Evolutionary conservation across 345 rosid species (phyloP).

Genomic region (Carallia pectinifolia): DNA sequence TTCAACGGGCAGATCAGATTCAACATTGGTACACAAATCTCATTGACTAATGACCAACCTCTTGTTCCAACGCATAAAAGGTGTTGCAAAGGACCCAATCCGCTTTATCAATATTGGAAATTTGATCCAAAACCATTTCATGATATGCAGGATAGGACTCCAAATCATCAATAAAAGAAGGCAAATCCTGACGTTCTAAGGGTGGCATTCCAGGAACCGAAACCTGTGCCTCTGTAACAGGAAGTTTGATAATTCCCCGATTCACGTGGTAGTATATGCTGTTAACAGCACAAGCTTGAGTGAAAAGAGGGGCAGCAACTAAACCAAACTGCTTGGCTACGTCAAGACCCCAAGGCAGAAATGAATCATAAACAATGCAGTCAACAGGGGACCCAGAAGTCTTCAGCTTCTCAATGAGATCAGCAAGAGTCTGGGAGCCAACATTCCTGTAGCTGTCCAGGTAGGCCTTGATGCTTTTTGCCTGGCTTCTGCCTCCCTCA

Average conservation of each 20-base stretch:
- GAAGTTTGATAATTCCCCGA: conserved; percentile 22
- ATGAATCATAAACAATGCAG: conserved; percentile 24
- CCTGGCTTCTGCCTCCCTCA: conserved; percentile 2
- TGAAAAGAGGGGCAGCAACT: conserved; percentile 23
- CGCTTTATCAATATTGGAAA: conserved; percentile 28
- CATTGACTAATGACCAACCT: conserved; percentile 15
- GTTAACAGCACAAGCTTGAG: conserved; percentile 40
- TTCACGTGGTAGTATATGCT: conserved; percentile 29
- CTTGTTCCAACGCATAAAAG: conserved; percentile 32
- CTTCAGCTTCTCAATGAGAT: conserved; percentile 15
- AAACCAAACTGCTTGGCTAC: conserved; percentile 33
- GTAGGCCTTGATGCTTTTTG: conserved; percentile 9
- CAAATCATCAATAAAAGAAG: conserved; percentile 24
- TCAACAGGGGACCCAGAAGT: conserved; percentile 15
- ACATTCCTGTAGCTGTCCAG: conserved; percentile 1
- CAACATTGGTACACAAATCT: neutral
- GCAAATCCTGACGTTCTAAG: conserved; percentile 20
- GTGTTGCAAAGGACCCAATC: conserved; percentile 32
- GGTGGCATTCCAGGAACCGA: conserved; percentile 31
- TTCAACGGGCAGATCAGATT: neutral
- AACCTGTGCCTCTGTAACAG: conserved; percentile 9
- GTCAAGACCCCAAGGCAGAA: conserved; percentile 35
- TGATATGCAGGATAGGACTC: conserved; percentile 28
- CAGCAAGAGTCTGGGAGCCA: conserved; percentile 17
- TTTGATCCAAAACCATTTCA: conserved; percentile 24